A percentile compares a stretch with the other conserved stretches of the same genome.
These are phyloP conservation scores for Lachnellula cervina DNA, from an alignment of 2,329 filamentous ascomycete genomes.

Conservation along the genomic window DNA sequence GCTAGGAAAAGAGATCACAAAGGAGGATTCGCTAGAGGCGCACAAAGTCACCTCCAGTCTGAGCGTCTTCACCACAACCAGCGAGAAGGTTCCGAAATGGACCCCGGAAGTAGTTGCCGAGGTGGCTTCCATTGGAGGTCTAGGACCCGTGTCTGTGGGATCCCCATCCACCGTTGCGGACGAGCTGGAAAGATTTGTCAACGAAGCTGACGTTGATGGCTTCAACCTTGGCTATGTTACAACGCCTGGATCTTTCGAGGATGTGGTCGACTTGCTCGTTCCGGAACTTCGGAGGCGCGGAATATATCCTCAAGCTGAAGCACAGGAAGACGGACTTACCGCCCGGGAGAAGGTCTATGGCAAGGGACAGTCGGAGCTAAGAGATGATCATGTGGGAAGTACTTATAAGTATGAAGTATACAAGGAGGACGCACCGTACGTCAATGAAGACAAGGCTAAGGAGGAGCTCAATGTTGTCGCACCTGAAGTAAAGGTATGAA, in stretches of 20 bases:
- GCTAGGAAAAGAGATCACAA: slow-evolving; percentile 52
- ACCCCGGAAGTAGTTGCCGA: slow-evolving; percentile 66
- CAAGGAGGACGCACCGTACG: slow-evolving; percentile 43
- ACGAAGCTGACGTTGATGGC: slow-evolving; percentile 66
- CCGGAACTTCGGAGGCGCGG: slow-evolving; percentile 59
- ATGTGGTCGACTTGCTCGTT: slow-evolving; percentile 60
- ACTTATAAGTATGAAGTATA: slow-evolving; percentile 60
- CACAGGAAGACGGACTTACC: slow-evolving; percentile 38
- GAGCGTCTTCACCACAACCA: slow-evolving; percentile 44
- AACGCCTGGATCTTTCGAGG: slow-evolving; percentile 62
- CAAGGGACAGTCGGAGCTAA: slow-evolving; percentile 49
- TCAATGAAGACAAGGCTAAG: background rate
- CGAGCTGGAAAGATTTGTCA: slow-evolving; percentile 61
- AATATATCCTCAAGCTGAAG: slow-evolving; percentile 35
- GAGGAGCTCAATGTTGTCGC: no score
- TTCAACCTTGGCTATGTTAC: slow-evolving; percentile 69
- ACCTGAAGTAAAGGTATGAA: no score
- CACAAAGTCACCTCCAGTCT: slow-evolving; percentile 46
- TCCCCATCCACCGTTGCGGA: slow-evolving; percentile 52
- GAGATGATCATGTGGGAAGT: slow-evolving; percentile 55
- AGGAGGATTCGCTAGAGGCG: slow-evolving; percentile 49
- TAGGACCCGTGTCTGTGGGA: slow-evolving; percentile 50
- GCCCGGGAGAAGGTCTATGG: slow-evolving; percentile 59
- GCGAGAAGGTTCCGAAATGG: slow-evolving; percentile 51
- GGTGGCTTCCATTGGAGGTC: slow-evolving; percentile 62